A percentile compares a stretch with the other conserved stretches of the same genome.
Conservation (phyloP, 768 basidiomycete species). For the Exsudoporus frostii region DNA sequence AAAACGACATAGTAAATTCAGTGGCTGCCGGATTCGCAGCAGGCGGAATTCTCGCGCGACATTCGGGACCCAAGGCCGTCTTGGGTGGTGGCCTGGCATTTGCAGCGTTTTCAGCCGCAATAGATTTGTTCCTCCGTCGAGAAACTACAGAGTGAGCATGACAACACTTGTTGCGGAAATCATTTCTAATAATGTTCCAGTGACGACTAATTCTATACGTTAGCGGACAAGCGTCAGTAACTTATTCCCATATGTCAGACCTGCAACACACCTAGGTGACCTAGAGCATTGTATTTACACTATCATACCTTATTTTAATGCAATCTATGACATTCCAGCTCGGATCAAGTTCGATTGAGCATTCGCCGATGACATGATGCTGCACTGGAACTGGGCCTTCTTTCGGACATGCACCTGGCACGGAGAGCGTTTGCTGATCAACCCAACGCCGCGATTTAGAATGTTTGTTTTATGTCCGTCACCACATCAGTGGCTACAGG, state of each 20-base stretch:
- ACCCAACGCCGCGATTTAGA: neutral
- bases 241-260: conserved; percentile 15
- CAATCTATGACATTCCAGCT: conserved; percentile 8
- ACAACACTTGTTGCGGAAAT: neutral
- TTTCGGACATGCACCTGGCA: neutral
- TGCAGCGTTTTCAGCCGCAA: conserved; percentile 88
- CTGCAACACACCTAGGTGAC: conserved; percentile 2
- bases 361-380: neutral
- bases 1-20: conserved; percentile 92
- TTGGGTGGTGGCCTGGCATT: conserved; percentile 89
- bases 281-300: conserved; percentile 19
- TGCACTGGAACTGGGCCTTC: neutral
- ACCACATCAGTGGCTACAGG: too few relatives aligned
- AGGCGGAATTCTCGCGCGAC: conserved; percentile 84
- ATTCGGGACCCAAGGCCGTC: conserved; percentile 82
- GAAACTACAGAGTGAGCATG: conserved; percentile 71
- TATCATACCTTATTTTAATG: conserved; percentile 18
- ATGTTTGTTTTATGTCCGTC: neutral
- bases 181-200: conserved; percentile 22
- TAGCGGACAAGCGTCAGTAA: conserved; percentile 8
- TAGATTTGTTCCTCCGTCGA: conserved; percentile 78
- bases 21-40: conserved; percentile 84
- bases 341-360: neutral
- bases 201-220: conserved; percentile 35
- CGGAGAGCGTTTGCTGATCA: neutral